phyloP scores from a whole-genome alignment of 78 protist genomes.

The Dictyostelium citrinum region DNA sequence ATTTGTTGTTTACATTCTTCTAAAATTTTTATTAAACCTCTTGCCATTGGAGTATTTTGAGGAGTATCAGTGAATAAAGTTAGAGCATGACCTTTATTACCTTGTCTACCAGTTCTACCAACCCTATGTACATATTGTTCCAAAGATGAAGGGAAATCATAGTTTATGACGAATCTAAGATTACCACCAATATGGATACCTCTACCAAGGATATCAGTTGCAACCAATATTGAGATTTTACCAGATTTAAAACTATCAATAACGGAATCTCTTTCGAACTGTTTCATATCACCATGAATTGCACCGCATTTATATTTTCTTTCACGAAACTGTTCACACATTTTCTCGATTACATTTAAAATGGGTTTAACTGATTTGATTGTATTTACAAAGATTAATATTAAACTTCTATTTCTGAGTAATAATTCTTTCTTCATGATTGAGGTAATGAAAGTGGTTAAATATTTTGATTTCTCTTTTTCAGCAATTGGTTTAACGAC shows the following conservation, averaged over 20 bases:
- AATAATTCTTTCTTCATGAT: conserved; percentile 4
- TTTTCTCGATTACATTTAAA: background rate
- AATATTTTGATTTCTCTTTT: conserved; percentile 21
- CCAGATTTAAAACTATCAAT: conserved; percentile 85
- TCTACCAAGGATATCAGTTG: conserved; percentile 98
- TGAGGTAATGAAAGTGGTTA: background rate
- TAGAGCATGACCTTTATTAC: conserved; percentile 92
- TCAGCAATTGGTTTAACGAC: conserved; percentile 14
- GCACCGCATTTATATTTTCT: conserved; percentile 48
- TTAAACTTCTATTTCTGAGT: conserved; percentile 53
- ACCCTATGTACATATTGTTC: conserved; percentile 96
- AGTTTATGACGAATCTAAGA: conserved; percentile 97
- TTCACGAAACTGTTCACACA: background rate
- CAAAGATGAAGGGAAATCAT: conserved; percentile 93
- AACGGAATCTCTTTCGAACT: conserved; percentile 96
- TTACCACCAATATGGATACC: conserved; percentile 96
- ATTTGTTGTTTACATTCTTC: conserved; percentile 57
- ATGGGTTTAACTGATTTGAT: conserved; percentile 36
- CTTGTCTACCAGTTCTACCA: conserved; percentile 92
- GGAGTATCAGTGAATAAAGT: conserved; percentile 74
- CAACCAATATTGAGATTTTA: conserved; percentile 89
- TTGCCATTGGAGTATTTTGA: conserved; percentile 30
- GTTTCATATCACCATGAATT: conserved; percentile 99
- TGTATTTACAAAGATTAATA: conserved; percentile 49
- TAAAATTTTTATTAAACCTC: conserved; percentile 48